Base-by-base conservation (phyloP, 495 filamentous ascomycete species). In the Penicillium angulare region DNA sequence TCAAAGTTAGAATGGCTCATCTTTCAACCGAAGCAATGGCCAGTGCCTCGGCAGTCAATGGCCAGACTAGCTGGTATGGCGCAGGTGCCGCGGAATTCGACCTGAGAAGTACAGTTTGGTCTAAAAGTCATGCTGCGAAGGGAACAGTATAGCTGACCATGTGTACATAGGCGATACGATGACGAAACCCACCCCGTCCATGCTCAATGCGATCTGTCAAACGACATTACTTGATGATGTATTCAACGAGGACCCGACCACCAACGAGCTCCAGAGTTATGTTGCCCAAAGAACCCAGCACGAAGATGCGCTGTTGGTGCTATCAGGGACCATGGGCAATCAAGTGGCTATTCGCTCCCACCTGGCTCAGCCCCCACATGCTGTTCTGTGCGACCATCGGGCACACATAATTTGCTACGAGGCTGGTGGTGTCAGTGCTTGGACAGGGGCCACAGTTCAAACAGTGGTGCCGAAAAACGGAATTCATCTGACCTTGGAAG, bases 251-350 rank as follows among this genome's bases (percentile, higher is more conserved):
- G 92, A 95, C 65, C 78, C 83, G 0, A 90, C 88, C 0, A 96
- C 92, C 21, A 82, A 74, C 33, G 74, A 79, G 44, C 81, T 97
- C 32, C 86, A 90, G 66, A 62, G 73, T 27, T 83, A 86, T 53
- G 74, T 93, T 17, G 86, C 89, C 22, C 64, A 74, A 23, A 76
- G 92, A 4, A 83, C 89, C 2, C 79, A 79, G 54, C 89, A 93
- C 61, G 82, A 88, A 49, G 83, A 82, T 24, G 84, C 79, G 1
- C 47, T 75, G 22, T 81, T 96, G 12, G 47, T 90, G 29, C 72
- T 90, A 16, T 88, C 84, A 1, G 89, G 90, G 5, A 93, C 89
- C 7, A 91, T 92, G 86, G 89, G 86, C 27, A 93, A 93, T 69
- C 87, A 91, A 56, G 69, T 93, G 47, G 81, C 79, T 12, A 59